Base-by-base conservation (phyloP, 305 asterid genomes). In the Fraxinus floribunda region DNA sequence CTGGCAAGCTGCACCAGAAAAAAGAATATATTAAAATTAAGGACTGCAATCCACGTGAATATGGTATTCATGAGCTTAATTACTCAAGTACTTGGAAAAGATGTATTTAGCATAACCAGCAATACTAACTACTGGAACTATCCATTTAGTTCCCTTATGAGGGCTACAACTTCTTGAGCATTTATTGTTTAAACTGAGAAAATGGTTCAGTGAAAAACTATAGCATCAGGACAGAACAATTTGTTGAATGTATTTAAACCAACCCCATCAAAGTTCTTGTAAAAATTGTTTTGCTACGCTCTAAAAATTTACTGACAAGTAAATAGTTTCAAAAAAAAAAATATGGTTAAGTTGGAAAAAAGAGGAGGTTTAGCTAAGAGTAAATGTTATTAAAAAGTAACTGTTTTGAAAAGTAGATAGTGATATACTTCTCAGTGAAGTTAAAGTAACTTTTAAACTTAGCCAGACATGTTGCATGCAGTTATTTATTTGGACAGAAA, bases 1-100 rank as follows among this genome's bases (percentile, higher is more conserved):
- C 98, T 16, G 91, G 84, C 94, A 90, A 85, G 87, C 99, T 95
- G 87, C 80, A 86, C 52, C 76, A 78, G 16, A 30, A 76, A 44
- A 26, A 24, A 29, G 7, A 66, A 66, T 24, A 11, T 26, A 34
- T 11, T 66, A 24, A 66, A 66, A 66, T 9, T 24, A 66, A 8
- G 74, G 72, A 64, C 35, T 29, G n/a, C 36, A 26, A 26, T 26
- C 35, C n/a, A 66, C 13, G 36, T 0, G 74, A 66, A 26, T 66
- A 66, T 11, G 9, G 11, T 26, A 24, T 5, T 66, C 7, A 11
- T 26, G 74, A 26, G 36, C 34, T 26, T 26, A 26, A 24, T 66
- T 10, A 30, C 74, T 66, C 4, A 3, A 66, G 36, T 26, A 26
- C 7, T 24, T 66, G 7, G 74, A 66, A 9, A 66, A 66, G 7